phyloP scores from a whole-genome alignment of 2,329 filamentous ascomycete genomes.

The Ophiostoma australiae region DNA sequence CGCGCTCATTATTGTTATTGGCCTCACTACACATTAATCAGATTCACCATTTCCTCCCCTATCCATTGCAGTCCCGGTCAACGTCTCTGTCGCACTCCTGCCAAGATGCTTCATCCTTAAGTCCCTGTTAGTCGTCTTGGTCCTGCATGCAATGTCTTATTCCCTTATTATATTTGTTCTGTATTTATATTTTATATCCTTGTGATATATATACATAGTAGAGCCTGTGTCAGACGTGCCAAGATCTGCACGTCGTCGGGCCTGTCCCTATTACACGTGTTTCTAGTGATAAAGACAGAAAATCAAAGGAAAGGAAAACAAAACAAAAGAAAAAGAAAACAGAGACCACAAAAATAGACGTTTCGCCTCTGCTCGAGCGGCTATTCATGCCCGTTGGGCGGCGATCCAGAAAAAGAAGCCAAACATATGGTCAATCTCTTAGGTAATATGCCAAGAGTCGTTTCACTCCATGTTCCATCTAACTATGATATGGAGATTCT shows the following conservation, averaged over 20 bases:
- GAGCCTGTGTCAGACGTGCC: slow-evolving; percentile 9
- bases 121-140: neutral
- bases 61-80: neutral
- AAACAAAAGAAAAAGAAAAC: neutral
- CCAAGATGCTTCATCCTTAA: slow-evolving; percentile 11
- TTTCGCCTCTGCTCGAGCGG: neutral
- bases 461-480: slow-evolving; percentile 6
- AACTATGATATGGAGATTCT: neutral
- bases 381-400: neutral
- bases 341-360: slow-evolving; percentile 1
- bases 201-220: neutral
- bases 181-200: neutral
- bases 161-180: neutral
- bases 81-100: slow-evolving; percentile 4
- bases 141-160: neutral
- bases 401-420: neutral
- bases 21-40: neutral
- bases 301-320: neutral
- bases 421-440: neutral
- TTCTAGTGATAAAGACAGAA: neutral
- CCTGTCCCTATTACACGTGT: neutral
- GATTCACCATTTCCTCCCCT: neutral
- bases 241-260: neutral
- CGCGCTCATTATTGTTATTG: neutral
- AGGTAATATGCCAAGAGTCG: slow-evolving; percentile 10